Conservation (phyloP, 208 protist species). For the Crithidia brevicula region DNA sequence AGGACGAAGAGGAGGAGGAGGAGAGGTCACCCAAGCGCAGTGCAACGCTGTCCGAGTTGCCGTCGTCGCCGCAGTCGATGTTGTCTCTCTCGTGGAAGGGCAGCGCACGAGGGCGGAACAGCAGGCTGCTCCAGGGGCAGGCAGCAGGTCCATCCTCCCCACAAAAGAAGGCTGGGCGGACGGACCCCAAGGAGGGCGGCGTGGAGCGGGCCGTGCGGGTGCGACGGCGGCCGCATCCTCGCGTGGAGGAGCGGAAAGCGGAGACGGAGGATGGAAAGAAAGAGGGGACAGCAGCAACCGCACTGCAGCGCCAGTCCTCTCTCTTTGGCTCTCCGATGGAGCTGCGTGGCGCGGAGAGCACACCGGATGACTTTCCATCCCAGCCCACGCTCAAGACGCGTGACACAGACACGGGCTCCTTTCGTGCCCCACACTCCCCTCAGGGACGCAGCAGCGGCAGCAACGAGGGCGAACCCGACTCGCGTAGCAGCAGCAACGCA, state of each 20-base stretch:
- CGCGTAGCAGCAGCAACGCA: neutral
- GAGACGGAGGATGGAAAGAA: neutral
- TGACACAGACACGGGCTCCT: neutral
- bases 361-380: neutral
- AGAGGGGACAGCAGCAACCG: neutral
- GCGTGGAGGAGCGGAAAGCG: neutral
- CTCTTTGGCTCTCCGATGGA: slow-evolving; percentile 9
- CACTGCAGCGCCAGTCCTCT: slow-evolving; percentile 8
- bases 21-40: too few relatives aligned
- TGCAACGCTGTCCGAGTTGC: neutral
- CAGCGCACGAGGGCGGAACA: neutral
- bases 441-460: neutral
- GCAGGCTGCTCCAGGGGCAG: too few relatives aligned
- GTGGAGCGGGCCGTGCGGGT: neutral
- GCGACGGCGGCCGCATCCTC: neutral
- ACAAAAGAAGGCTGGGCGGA: too few relatives aligned
- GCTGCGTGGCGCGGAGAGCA: neutral
- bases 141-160: too few relatives aligned
- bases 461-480: neutral
- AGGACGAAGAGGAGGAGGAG: slow-evolving; percentile 6
- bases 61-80: slow-evolving; percentile 1
- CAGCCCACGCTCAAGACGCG: neutral
- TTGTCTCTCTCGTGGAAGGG: neutral
- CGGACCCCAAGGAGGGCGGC: neutral
- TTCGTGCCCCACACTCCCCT: neutral